A percentile compares a stretch with the other conserved stretches of the same genome.
Evolutionary conservation across 2,329 filamentous ascomycete species (phyloP).

Genomic region (Hypoxylon sp.): DNA sequence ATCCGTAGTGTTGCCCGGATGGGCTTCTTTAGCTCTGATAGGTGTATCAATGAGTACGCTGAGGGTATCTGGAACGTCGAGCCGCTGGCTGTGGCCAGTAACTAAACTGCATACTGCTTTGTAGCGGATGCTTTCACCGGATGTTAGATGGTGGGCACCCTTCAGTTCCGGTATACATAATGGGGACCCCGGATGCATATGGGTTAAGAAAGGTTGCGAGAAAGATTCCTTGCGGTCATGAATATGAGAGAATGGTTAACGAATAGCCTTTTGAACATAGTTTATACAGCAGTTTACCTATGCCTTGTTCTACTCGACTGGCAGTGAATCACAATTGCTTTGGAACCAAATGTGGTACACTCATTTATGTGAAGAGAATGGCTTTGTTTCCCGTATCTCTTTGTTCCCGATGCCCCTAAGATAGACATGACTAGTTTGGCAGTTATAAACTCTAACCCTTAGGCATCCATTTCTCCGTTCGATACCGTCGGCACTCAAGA

Average conservation of each 20-base stretch:
- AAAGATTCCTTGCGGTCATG: slow-evolving; percentile 1
- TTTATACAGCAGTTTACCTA: slow-evolving; percentile 2
- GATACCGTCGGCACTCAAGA: not conserved
- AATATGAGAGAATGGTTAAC: slow-evolving; percentile 20
- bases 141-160: not conserved
- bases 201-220: not conserved
- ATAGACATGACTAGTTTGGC: not conserved
- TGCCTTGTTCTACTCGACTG: not conserved
- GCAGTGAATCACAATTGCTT: too few species aligned
- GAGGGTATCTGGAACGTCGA: slow-evolving; percentile 98
- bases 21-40: slow-evolving; percentile 97
- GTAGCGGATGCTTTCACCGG: not conserved
- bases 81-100: slow-evolving; percentile 69
- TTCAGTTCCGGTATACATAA: not conserved
- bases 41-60: slow-evolving; percentile 97
- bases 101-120: not conserved
- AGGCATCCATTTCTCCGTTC: not conserved
- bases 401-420: not conserved
- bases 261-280: slow-evolving; percentile 25
- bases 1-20: slow-evolving; percentile 92
- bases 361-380: too few species aligned
- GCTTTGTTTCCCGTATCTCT: not conserved
- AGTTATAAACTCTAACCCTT: not conserved
- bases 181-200: not conserved
- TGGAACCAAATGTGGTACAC: too few species aligned